Evolutionary conservation across 768 basidiomycete species (phyloP).

Genomic region (Lactarius quietus): DNA sequence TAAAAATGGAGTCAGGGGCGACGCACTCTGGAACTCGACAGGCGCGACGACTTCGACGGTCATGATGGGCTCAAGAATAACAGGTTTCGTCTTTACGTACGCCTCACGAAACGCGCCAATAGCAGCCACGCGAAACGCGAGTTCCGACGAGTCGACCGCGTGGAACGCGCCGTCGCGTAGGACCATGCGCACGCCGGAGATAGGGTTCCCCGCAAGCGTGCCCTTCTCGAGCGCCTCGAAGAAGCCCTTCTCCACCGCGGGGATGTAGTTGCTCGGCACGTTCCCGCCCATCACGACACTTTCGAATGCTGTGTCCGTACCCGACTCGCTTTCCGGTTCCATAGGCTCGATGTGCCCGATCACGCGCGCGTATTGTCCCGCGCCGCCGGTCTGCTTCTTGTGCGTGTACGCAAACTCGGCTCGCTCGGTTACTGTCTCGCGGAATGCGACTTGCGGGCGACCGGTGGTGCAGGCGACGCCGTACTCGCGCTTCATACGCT

Average conservation of each 20-base stretch:
- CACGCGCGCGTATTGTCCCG: conserved; percentile 94
- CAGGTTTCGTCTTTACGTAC: conserved; percentile 69
- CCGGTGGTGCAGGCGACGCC: conserved; percentile 90
- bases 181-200: conserved; percentile 82
- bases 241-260: conserved; percentile 97
- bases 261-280: conserved; percentile 88
- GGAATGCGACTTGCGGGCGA: conserved; percentile 94
- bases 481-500: conserved; percentile 98
- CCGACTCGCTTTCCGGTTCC: conserved; percentile 65
- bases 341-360: conserved; percentile 90
- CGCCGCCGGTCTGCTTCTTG: conserved; percentile 97
- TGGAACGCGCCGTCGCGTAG: conserved; percentile 92
- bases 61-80: conserved; percentile 98
- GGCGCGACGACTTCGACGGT: conserved; percentile 96
- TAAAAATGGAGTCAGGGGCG: background rate
- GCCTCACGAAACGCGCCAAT: conserved; percentile 92
- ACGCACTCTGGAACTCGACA: conserved; percentile 86
- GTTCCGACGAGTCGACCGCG: conserved; percentile 91
- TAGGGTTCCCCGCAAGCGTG: conserved; percentile 78
- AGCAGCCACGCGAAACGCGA: conserved; percentile 89
- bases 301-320: conserved; percentile 82
- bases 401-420: conserved; percentile 88
- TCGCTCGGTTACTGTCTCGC: conserved; percentile 85
- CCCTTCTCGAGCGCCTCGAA: conserved; percentile 92
- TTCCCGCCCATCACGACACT: conserved; percentile 88